Percentiles rank a stretch among this genome's conserved stretches.
Conservation (phyloP, 2,329 filamentous ascomycete species). For the Coniochaeta sp. region DNA sequence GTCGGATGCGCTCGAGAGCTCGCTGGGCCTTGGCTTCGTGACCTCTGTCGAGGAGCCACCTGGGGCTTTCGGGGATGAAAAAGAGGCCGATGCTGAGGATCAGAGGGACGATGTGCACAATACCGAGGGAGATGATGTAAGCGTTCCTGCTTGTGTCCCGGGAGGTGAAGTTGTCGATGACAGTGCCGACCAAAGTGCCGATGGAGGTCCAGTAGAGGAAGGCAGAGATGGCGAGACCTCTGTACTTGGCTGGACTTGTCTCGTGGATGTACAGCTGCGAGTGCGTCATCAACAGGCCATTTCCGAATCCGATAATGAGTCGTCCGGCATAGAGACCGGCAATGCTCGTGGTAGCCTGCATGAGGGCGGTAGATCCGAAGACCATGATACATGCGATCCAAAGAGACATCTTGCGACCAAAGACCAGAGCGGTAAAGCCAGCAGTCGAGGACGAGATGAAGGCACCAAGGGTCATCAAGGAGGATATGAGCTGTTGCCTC, state of each 20-base stretch:
- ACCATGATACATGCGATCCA: slow-evolving; percentile 42
- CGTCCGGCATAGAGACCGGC: slow-evolving; percentile 46
- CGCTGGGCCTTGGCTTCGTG: slow-evolving; percentile 24
- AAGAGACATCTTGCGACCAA: slow-evolving; percentile 27
- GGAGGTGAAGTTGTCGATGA: slow-evolving; percentile 41
- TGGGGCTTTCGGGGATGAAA: slow-evolving; percentile 31
- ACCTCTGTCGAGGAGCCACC: slow-evolving; percentile 29
- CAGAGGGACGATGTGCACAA: slow-evolving; percentile 29
- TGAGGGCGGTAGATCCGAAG: slow-evolving; percentile 43
- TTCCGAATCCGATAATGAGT: slow-evolving; percentile 46
- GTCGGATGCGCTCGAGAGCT: slow-evolving; percentile 27
- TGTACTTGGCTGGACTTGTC: slow-evolving; percentile 19
- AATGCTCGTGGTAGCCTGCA: slow-evolving; percentile 48
- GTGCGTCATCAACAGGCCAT: slow-evolving; percentile 50
- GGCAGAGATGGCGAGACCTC: slow-evolving; percentile 26
- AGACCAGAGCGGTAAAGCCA: slow-evolving; percentile 25
- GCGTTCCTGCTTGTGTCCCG: slow-evolving; percentile 24
- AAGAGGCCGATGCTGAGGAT: slow-evolving; percentile 26
- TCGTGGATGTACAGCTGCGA: slow-evolving; percentile 29
- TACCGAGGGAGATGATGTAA: slow-evolving; percentile 31
- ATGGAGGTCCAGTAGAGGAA: slow-evolving; percentile 24
- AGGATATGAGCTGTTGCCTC: slow-evolving; percentile 39
- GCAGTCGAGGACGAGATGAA: slow-evolving; percentile 34
- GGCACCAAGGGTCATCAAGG: slow-evolving; percentile 38
- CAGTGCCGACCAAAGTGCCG: slow-evolving; percentile 32